These are phyloP conservation scores for Hyphopichia wangnamkhiaoensis DNA, from an alignment of 1,139 yeast species.

Conservation along the genomic window DNA sequence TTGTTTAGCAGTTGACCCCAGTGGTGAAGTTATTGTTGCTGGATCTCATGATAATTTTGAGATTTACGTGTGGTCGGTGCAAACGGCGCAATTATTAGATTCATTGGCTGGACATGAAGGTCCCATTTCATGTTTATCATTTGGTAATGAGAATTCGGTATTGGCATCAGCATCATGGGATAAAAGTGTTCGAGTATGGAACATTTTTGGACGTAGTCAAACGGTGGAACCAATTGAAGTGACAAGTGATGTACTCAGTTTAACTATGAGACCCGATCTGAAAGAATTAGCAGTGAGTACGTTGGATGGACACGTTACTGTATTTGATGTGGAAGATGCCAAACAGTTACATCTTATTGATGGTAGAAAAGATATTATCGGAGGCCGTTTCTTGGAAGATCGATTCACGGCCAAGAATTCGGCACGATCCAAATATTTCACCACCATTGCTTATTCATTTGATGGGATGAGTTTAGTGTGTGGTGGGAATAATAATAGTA, in stretches of 20 bases:
- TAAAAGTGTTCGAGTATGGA: conserved; percentile 90
- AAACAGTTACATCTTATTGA: conserved; percentile 83
- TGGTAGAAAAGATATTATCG: conserved; percentile 79
- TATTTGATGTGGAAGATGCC: conserved; percentile 82
- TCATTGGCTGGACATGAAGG: conserved; percentile 93
- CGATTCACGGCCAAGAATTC: conserved; percentile 80
- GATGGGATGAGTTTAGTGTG: conserved; percentile 89
- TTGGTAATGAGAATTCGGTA: conserved; percentile 76
- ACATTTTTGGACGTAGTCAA: conserved; percentile 80
- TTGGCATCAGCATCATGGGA: conserved; percentile 98
- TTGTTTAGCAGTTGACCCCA: conserved; percentile 91
- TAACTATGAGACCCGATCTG: conserved; percentile 89
- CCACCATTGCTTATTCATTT: conserved; percentile 79
- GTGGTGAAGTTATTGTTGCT: conserved; percentile 96
- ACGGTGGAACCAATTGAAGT: conserved; percentile 90
- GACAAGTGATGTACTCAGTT: conserved; percentile 79
- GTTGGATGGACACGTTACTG: conserved; percentile 81
- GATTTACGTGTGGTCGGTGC: conserved; percentile 96
- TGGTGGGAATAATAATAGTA: conserved; percentile 89
- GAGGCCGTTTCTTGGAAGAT: conserved; percentile 86
- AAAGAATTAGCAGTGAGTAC: conserved; percentile 87
- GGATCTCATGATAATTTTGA: conserved; percentile 91
- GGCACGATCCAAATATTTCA: conserved; percentile 80
- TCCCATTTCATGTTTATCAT: conserved; percentile 85
- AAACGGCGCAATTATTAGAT: conserved; percentile 88